phyloP scores from a whole-genome alignment of 257 asterid species.

The Penstemon davidsonii region DNA sequence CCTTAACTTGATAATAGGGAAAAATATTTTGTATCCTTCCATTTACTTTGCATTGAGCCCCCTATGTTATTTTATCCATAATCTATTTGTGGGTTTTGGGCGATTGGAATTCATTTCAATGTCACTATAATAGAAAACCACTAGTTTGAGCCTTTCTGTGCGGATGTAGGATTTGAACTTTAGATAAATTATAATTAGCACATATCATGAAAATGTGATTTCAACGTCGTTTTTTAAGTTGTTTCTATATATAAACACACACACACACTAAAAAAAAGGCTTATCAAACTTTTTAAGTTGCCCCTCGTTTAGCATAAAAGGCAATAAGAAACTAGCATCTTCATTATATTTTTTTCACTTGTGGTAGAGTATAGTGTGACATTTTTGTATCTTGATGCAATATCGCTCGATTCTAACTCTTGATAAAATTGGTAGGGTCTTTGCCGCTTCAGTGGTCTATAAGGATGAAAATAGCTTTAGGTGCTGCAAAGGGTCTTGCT shows the following conservation, averaged over 20 bases:
- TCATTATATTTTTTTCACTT: conserved; percentile 3
- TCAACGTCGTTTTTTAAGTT: too few species aligned
- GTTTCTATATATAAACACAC: too few species aligned
- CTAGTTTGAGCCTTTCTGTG: too few species aligned
- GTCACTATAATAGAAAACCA: too few species aligned
- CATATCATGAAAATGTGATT: too few species aligned
- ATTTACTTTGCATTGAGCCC: background rate
- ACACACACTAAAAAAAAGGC: too few species aligned
- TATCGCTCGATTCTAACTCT: conserved; percentile 8
- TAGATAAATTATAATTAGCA: too few species aligned
- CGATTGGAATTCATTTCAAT: too few species aligned
- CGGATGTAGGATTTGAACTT: too few species aligned
- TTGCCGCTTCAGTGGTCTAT: conserved; percentile 71
- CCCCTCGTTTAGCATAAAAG: background rate
- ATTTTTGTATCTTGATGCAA: background rate
- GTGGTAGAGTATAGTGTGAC: background rate
- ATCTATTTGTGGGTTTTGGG: too few species aligned
- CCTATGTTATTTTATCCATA: too few species aligned
- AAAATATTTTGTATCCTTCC: background rate
- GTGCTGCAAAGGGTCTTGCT: conserved; percentile 66
- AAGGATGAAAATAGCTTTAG: conserved; percentile 68
- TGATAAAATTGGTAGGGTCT: conserved; percentile 41
- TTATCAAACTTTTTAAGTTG: too few species aligned
- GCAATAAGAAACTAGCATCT: background rate
- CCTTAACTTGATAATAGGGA: background rate